phyloP scores from a whole-genome alignment of 2,329 filamentous ascomycete species.

The Beauveria australis region DNA sequence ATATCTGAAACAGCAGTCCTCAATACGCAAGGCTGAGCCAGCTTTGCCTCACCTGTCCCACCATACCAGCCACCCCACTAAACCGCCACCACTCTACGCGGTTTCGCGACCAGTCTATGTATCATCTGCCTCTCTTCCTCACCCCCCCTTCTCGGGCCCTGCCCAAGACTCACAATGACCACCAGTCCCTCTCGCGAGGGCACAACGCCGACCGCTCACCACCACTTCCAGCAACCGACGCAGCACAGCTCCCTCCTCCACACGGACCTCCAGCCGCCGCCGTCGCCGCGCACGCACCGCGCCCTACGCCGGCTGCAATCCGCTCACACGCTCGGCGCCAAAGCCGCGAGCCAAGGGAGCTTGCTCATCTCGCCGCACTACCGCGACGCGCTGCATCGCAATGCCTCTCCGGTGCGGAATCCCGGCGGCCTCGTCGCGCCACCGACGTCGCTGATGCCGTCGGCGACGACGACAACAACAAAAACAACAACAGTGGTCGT shows the following conservation, averaged over 20 bases:
- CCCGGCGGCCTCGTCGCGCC: conserved; percentile 7
- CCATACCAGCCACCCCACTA: conserved; percentile 7
- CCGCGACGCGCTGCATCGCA: conserved; percentile 32
- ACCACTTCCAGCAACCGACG: neutral
- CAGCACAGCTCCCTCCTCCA: conserved; percentile 18
- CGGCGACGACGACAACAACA: conserved; percentile 13
- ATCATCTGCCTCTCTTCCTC: neutral
- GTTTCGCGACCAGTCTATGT: neutral
- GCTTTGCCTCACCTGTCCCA: neutral
- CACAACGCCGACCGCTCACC: neutral
- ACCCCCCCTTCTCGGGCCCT: neutral
- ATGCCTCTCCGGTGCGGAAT: conserved; percentile 25
- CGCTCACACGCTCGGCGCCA: conserved; percentile 58
- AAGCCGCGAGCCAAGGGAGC: conserved; percentile 35
- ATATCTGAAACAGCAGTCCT: neutral
- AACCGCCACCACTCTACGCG: conserved; percentile 4
- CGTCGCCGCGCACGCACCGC: conserved; percentile 58
- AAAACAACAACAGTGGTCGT: conserved; percentile 11
- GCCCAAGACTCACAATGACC: neutral
- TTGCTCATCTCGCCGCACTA: conserved; percentile 58
- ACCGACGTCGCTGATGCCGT: neutral
- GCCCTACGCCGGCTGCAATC: conserved; percentile 67
- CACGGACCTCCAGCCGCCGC: conserved; percentile 44
- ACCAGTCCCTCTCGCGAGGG: conserved; percentile 7
- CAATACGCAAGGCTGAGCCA: neutral